These are phyloP conservation scores for Ogataea haglerorum DNA, from an alignment of 805 yeast species.

Conservation along the genomic window DNA sequence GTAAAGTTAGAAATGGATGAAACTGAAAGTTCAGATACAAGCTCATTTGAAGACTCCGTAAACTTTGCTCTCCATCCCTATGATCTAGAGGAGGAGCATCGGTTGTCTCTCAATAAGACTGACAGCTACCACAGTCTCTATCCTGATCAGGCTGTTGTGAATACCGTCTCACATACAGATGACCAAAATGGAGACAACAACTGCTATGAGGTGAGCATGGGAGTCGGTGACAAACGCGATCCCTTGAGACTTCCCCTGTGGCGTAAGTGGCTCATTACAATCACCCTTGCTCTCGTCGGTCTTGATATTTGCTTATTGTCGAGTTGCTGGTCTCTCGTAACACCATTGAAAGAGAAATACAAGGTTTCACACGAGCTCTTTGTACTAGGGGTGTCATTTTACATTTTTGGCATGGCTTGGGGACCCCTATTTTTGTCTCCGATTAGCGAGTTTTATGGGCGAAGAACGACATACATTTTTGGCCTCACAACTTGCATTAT, in stretches of 20 bases:
- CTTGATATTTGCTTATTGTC: slow-evolving; percentile 66
- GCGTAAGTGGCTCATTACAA: slow-evolving; percentile 56
- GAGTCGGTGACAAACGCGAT: slow-evolving; percentile 18
- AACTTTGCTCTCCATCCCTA: not conserved
- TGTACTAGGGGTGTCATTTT: slow-evolving; percentile 53
- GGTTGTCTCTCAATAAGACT: slow-evolving; percentile 6
- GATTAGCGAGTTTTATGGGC: slow-evolving; percentile 54
- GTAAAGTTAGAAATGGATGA: not conserved
- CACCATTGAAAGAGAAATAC: slow-evolving; percentile 48
- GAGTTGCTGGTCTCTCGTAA: slow-evolving; percentile 63
- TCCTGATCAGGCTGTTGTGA: slow-evolving; percentile 20
- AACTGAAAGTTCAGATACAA: slow-evolving; percentile 2
- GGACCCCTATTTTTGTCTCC: slow-evolving; percentile 66
- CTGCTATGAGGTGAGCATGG: slow-evolving; percentile 19
- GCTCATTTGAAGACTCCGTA: slow-evolving; percentile 1
- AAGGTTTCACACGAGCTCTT: slow-evolving; percentile 56
- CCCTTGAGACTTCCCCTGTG: slow-evolving; percentile 34
- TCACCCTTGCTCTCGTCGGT: slow-evolving; percentile 51
- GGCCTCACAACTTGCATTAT: slow-evolving; percentile 44
- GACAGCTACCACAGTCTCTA: slow-evolving; percentile 18
- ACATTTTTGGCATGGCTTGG: slow-evolving; percentile 59
- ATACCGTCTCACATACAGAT: slow-evolving; percentile 1
- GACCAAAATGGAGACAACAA: not conserved
- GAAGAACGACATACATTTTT: slow-evolving; percentile 47
- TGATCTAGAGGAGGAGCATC: not conserved